These are phyloP conservation scores for Aspergillus hortae DNA, from an alignment of 2,329 filamentous ascomycete genomes.

Conservation along the genomic window DNA sequence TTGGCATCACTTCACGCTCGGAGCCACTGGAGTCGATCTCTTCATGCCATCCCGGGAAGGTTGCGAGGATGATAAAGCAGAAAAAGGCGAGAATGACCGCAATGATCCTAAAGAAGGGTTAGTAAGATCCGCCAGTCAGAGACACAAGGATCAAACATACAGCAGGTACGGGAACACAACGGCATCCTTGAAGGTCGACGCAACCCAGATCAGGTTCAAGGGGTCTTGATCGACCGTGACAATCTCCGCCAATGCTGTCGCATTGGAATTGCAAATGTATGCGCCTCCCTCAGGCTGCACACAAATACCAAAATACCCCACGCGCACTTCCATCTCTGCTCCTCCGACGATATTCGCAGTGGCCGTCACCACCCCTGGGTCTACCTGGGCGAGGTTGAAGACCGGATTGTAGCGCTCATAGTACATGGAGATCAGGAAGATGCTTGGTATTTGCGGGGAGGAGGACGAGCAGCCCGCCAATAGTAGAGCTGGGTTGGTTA, in stretches of 20 bases:
- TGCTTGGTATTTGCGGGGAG: conserved; percentile 87
- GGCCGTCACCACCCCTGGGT: conserved; percentile 79
- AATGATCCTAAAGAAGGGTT: conserved; percentile 66
- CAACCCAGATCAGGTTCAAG: conserved; percentile 94
- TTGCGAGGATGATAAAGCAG: conserved; percentile 89
- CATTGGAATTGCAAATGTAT: conserved; percentile 96
- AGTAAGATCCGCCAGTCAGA: background rate
- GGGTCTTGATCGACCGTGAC: conserved; percentile 90
- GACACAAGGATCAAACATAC: conserved; percentile 51
- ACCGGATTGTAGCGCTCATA: conserved; percentile 81
- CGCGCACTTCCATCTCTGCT: conserved; percentile 81
- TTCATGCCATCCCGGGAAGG: conserved; percentile 97
- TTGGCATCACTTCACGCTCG: conserved; percentile 87
- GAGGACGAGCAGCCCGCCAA: conserved; percentile 96
- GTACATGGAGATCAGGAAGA: conserved; percentile 98
- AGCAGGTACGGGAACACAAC: conserved; percentile 97
- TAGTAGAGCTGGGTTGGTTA: conserved; percentile 65
- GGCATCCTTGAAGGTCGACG: conserved; percentile 94
- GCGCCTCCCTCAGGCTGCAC: conserved; percentile 85
- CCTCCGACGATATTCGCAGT: conserved; percentile 86
- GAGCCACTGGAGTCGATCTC: conserved; percentile 76
- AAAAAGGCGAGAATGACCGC: conserved; percentile 96
- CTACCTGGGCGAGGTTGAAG: conserved; percentile 82
- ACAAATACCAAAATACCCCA: conserved; percentile 98
- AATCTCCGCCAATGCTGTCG: conserved; percentile 85